These are phyloP conservation scores for Cryptococcus floricola DNA, from an alignment of 1,284 basidiomycete species.

Conservation along the genomic window DNA sequence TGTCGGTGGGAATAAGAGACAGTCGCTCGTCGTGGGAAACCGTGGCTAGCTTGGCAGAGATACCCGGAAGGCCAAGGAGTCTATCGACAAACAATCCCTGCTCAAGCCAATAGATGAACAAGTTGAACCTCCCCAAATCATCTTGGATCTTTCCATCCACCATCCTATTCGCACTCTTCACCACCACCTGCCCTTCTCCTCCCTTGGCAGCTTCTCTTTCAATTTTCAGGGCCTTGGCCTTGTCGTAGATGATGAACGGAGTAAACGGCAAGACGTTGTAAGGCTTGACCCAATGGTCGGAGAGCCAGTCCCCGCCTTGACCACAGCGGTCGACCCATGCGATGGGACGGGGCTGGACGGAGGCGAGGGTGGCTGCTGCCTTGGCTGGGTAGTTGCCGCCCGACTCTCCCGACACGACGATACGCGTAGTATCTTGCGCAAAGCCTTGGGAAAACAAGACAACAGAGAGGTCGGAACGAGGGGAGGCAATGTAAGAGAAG, in stretches of 20 bases:
- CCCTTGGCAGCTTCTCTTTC: not conserved
- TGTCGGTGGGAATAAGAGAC: conserved; percentile 1
- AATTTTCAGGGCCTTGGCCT: not conserved
- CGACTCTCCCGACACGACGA: conserved; percentile 8
- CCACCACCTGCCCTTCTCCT: conserved; percentile 1
- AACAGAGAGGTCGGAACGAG: not conserved
- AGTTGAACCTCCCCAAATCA: not conserved
- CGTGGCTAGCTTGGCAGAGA: conserved; percentile 4
- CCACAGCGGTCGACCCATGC: conserved; percentile 4
- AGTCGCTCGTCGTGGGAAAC: conserved; percentile 2
- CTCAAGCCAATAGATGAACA: conserved; percentile 2
- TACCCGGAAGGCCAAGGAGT: conserved; percentile 2
- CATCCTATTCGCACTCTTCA: not conserved
- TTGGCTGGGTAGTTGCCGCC: conserved; percentile 10
- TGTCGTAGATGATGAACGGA: not conserved
- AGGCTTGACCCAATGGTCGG: conserved; percentile 6
- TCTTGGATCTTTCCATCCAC: not conserved
- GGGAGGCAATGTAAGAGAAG: conserved; percentile 11
- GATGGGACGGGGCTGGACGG: conserved; percentile 4
- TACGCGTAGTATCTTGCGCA: not conserved
- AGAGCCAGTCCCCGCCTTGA: conserved; percentile 4
- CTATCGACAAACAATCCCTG: conserved; percentile 5
- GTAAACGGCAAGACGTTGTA: not conserved
- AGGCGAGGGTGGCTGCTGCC: conserved; percentile 4
- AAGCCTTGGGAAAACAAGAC: not conserved